Conservation (phyloP, 352 stramenopile genomes). For the Globisporangium alternatum region DNA sequence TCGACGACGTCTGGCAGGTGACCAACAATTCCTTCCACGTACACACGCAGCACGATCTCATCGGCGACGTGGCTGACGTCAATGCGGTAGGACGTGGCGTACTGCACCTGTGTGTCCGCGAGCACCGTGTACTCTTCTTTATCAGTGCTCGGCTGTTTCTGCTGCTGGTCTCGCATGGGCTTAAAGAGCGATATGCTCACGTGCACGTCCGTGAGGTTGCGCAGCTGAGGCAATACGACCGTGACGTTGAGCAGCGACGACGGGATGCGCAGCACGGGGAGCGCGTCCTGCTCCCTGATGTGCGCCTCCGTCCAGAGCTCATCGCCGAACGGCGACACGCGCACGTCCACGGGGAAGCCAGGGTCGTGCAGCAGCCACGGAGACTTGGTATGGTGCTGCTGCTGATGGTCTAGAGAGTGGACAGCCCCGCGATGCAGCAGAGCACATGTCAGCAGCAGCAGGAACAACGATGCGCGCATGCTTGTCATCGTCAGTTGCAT, state of each 20-base stretch:
- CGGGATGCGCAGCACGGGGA: constrained; percentile 22
- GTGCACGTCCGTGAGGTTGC: constrained; percentile 18
- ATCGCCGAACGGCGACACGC: constrained; percentile 33
- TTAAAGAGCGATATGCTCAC: constrained; percentile 34
- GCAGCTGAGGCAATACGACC: constrained; percentile 19
- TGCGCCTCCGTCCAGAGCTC: constrained; percentile 19
- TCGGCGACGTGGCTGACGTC: constrained; percentile 22
- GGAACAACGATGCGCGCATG: background rate
- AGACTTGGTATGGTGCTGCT: background rate
- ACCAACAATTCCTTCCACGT: constrained; percentile 20
- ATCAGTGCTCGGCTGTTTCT: background rate
- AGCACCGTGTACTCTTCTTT: constrained; percentile 19
- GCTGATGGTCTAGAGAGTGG: background rate
- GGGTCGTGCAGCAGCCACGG: constrained; percentile 35
- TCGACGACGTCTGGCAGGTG: background rate
- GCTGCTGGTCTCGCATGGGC: background rate
- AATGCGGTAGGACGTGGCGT: constrained; percentile 28
- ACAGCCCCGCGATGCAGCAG: background rate
- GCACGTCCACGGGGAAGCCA: constrained; percentile 26
- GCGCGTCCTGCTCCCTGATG: background rate
- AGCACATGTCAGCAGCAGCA: background rate
- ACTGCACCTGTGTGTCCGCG: constrained; percentile 28
- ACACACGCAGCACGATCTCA: constrained; percentile 29
- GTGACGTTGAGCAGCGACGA: constrained; percentile 35
- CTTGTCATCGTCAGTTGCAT: background rate